Evolutionary conservation across 1,284 basidiomycete genomes (phyloP), one percentile per base, ranked within the genome.

Genomic region (Ustilago crameri): DNA sequence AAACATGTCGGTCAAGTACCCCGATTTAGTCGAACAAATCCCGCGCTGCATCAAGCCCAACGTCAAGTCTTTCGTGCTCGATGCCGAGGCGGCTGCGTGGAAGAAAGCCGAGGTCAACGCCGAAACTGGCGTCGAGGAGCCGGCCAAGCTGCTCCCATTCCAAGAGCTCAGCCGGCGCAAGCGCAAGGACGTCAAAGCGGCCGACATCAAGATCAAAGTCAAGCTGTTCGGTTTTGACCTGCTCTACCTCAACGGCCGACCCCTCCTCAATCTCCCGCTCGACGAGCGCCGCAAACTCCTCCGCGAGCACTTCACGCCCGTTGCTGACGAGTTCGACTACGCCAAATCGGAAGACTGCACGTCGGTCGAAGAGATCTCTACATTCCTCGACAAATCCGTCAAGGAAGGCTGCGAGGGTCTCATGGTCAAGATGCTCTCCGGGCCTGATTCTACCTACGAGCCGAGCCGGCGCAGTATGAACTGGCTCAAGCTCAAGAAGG

Each of bases 1-100:
- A 84, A 93, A 99, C 82, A 99, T 98, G 96, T 95, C 92, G 83
- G 94, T 94, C 82, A 99, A 98, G 83, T 98, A 98, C 85, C 96
- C 95, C 0, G 96, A 99, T 85, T 86, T 99, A 15, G 89, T 98
- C 17, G 92, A 93, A 75, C 94, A 98, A 81, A 87, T 98, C 32
- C 93, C 95, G 1, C 87, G 88, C 46, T 94, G 74, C 55, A 66
- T 80, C 80, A 88, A 74, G 40, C 73, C 90, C 5, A 86, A 86
- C 8, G 92, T 91, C 1, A 89, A 89, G 62, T 92, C 93, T 0
- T 96, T 98, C 82, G 93, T 98, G 9, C 86, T 98, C 54, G 96
- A 99, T 83, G 90, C 93, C 5, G 96, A 99, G 83, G 94, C 94
- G 9, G 95, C 98, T 10, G 96, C 96, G 0, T 92, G 97, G 84